Percentiles rank a stretch among this genome's conserved stretches.
phyloP scores from a whole-genome alignment of 768 basidiomycete genomes.

The Daedaleopsis nitida region DNA sequence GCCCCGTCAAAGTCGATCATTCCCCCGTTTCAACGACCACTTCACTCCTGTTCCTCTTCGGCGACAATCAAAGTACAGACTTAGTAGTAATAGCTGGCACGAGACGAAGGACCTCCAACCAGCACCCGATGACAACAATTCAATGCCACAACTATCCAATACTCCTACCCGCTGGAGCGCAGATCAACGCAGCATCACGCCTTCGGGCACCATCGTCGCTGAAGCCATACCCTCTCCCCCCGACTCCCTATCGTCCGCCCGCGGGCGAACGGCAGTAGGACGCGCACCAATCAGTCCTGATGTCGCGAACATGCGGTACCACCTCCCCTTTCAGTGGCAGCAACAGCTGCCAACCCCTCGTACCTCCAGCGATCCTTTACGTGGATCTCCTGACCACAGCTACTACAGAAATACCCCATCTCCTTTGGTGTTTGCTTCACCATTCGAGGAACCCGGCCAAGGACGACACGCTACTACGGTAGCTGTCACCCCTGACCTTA shows the following conservation, averaged over 20 bases:
- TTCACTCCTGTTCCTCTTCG: conserved; percentile 23
- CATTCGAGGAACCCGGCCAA: conserved; percentile 14
- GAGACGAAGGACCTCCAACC: conserved; percentile 1
- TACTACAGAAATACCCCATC: conserved; percentile 23
- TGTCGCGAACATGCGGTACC: conserved; percentile 14
- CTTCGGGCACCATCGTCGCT: conserved; percentile 14
- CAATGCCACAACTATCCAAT: conserved; percentile 4
- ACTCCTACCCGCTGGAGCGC: conserved; percentile 7
- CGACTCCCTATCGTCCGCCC: conserved; percentile 14
- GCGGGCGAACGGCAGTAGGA: conserved; percentile 10
- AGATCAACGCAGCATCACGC: conserved; percentile 13
- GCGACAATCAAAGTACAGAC: conserved; percentile 9
- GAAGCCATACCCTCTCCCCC: conserved; percentile 22
- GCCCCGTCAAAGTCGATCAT: conserved; percentile 10
- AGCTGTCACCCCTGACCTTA: not conserved
- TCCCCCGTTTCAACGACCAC: conserved; percentile 12
- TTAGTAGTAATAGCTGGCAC: conserved; percentile 4
- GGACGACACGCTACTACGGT: conserved; percentile 2
- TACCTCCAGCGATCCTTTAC: conserved; percentile 4
- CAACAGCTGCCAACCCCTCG: conserved; percentile 3
- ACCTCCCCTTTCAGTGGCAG: conserved; percentile 24
- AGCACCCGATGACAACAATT: not conserved
- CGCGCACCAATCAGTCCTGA: conserved; percentile 16
- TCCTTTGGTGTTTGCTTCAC: conserved; percentile 27
- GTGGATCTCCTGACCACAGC: conserved; percentile 3